Conservation (phyloP, 805 yeast genomes). For the Zygoascus bituminiphila region DNA sequence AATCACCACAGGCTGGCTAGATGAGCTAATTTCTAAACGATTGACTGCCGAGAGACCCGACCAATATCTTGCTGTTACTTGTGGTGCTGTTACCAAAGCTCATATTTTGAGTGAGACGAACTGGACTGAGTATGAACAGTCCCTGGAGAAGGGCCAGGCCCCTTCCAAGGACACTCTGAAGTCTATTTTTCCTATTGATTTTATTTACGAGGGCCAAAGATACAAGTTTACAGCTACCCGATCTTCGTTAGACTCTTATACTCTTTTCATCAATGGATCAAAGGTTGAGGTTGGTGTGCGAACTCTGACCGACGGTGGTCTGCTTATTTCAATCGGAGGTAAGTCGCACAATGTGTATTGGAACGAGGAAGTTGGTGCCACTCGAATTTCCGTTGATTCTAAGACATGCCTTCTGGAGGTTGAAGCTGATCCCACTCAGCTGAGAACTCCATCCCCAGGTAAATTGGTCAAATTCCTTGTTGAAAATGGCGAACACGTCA, state of each 20-base stretch:
- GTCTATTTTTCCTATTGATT: conserved; percentile 87
- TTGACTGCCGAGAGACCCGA: conserved; percentile 98
- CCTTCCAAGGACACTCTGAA: conserved; percentile 73
- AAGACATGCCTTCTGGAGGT: conserved; percentile 90
- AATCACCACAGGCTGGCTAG: conserved; percentile 98
- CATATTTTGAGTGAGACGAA: conserved; percentile 68
- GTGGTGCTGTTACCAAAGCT: conserved; percentile 98
- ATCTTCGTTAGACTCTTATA: conserved; percentile 76
- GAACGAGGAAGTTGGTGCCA: conserved; percentile 95
- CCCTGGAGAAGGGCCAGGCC: conserved; percentile 94
- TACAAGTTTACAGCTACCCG: conserved; percentile 95
- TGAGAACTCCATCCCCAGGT: conserved; percentile 99
- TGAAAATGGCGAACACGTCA: conserved; percentile 90
- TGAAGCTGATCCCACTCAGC: conserved; percentile 97
- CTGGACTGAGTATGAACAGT: conserved; percentile 55
- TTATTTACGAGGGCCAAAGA: conserved; percentile 88
- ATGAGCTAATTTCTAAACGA: conserved; percentile 86
- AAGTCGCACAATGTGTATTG: conserved; percentile 92
- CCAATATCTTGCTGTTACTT: conserved; percentile 76
- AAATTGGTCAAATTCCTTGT: conserved; percentile 88
- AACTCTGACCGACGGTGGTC: conserved; percentile 90
- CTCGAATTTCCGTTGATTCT: conserved; percentile 89
- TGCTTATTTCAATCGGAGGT: conserved; percentile 80
- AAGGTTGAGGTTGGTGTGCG: conserved; percentile 81
- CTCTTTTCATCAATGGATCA: conserved; percentile 88